Conservation (phyloP, 2,329 filamentous ascomycete genomes). For the Tolypocladium album region DNA sequence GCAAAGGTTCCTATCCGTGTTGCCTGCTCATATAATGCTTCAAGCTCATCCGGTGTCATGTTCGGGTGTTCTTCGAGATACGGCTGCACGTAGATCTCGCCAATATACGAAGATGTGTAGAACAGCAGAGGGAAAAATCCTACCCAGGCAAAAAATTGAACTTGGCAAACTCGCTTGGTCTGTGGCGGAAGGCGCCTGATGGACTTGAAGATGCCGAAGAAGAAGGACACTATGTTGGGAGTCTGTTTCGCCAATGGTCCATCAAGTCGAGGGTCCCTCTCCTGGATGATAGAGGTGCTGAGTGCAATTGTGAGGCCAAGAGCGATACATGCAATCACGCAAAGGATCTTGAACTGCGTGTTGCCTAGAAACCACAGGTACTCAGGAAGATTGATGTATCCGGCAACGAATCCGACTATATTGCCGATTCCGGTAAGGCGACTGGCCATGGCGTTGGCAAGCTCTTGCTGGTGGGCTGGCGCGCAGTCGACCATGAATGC, state of each 20-base stretch:
- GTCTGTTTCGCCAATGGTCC: conserved; percentile 48
- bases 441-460: conserved; percentile 89
- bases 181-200: conserved; percentile 72
- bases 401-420: conserved; percentile 80
- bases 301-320: conserved; percentile 60
- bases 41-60: conserved; percentile 65
- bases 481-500: conserved; percentile 92
- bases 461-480: conserved; percentile 85
- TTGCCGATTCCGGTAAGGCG: conserved; percentile 80
- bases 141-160: conserved; percentile 83
- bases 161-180: conserved; percentile 69
- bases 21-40: conserved; percentile 70
- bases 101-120: conserved; percentile 90
- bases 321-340: conserved; percentile 68
- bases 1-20: conserved; percentile 85
- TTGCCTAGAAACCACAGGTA: conserved; percentile 71
- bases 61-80: conserved; percentile 67
- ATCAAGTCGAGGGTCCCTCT: conserved; percentile 71
- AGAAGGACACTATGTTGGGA: conserved; percentile 66
- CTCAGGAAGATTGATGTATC: conserved; percentile 68
- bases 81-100: conserved; percentile 83
- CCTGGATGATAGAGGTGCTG: conserved; percentile 58
- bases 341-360: conserved; percentile 89
- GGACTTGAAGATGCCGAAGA: conserved; percentile 64
- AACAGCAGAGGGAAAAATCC: conserved; percentile 95